Percentiles rank a stretch among this genome's conserved stretches.
Evolutionary conservation across 2,329 filamentous ascomycete genomes (phyloP).

Genomic region (Alternaria gansuensis): DNA sequence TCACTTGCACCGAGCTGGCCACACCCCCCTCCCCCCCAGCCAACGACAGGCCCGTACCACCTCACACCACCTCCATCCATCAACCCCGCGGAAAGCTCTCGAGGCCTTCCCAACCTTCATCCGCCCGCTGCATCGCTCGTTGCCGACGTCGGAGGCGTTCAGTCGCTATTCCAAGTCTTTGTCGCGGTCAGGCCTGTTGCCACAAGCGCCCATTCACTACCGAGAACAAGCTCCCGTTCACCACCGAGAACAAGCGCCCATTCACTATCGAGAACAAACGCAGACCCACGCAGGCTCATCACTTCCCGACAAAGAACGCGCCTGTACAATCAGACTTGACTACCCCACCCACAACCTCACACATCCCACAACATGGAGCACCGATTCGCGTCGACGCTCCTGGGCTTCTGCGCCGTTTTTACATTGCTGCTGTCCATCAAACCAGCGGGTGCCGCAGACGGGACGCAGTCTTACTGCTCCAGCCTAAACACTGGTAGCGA

Average conservation of each 20-base stretch:
- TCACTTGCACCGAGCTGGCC: not conserved
- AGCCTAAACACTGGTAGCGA: slow-evolving; percentile 54
- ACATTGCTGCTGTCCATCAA: slow-evolving; percentile 27
- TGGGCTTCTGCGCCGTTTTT: slow-evolving; percentile 33
- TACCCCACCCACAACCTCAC: slow-evolving; percentile 10
- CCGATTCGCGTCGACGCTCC: slow-evolving; percentile 16
- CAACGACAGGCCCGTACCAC: slow-evolving; percentile 19
- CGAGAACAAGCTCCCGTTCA: slow-evolving; percentile 16
- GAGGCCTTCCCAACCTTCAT: slow-evolving; percentile 1
- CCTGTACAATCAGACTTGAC: slow-evolving; percentile 14
- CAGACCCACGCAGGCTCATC: not conserved
- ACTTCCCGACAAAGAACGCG: slow-evolving; percentile 2
- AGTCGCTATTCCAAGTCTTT: slow-evolving; percentile 33
- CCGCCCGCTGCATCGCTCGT: slow-evolving; percentile 16
- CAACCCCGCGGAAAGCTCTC: slow-evolving; percentile 14
- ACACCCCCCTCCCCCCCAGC: not conserved
- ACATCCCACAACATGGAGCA: slow-evolving; percentile 28
- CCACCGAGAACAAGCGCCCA: slow-evolving; percentile 10
- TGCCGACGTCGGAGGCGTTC: slow-evolving; percentile 34
- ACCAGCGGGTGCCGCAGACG: slow-evolving; percentile 12
- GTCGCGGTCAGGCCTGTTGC: slow-evolving; percentile 18
- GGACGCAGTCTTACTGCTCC: slow-evolving; percentile 54
- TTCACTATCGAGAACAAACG: slow-evolving; percentile 20
- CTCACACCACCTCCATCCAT: slow-evolving; percentile 21
- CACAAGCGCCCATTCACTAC: slow-evolving; percentile 15